Percentiles rank a stretch among this genome's conserved stretches.
Evolutionary conservation across 2,329 filamentous ascomycete genomes (phyloP).

Genomic region (Apiospora hydei): DNA sequence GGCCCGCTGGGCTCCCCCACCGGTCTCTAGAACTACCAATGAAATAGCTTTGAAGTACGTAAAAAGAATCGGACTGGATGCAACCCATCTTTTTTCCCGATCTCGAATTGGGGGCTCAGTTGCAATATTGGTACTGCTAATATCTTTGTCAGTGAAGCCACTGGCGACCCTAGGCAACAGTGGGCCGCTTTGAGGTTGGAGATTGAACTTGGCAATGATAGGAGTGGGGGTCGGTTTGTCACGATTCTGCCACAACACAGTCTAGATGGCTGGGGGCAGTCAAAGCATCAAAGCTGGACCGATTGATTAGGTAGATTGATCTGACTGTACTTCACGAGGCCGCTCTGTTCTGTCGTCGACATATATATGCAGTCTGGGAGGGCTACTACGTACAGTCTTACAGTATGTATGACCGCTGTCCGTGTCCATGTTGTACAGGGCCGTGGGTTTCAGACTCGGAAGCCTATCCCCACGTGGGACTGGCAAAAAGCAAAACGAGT

Average conservation of each 20-base stretch:
- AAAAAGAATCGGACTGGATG: background rate
- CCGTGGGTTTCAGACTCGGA: background rate
- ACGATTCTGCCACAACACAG: background rate
- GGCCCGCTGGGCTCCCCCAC: slow-evolving; percentile 14
- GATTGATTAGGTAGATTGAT: too few species aligned
- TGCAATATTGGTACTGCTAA: slow-evolving; percentile 4
- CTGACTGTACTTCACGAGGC: background rate
- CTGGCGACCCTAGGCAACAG: background rate
- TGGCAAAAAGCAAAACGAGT: slow-evolving; percentile 1
- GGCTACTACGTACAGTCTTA: background rate
- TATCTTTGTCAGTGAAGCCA: background rate
- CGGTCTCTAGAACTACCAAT: slow-evolving; percentile 1
- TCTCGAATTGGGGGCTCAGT: background rate
- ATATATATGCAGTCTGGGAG: background rate
- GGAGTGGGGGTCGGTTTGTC: background rate
- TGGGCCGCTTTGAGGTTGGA: background rate
- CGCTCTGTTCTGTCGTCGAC: background rate
- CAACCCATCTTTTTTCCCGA: background rate
- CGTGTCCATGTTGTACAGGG: background rate
- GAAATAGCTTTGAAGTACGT: slow-evolving; percentile 3
- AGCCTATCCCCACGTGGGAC: slow-evolving; percentile 8
- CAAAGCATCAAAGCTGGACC: too few species aligned
- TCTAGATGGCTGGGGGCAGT: too few species aligned
- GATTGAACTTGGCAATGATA: background rate
- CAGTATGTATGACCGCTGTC: background rate